A percentile compares a stretch with the other conserved stretches of the same genome.
Conservation (phyloP, 805 yeast genomes). For the Cyberlindnera suaveolens region DNA sequence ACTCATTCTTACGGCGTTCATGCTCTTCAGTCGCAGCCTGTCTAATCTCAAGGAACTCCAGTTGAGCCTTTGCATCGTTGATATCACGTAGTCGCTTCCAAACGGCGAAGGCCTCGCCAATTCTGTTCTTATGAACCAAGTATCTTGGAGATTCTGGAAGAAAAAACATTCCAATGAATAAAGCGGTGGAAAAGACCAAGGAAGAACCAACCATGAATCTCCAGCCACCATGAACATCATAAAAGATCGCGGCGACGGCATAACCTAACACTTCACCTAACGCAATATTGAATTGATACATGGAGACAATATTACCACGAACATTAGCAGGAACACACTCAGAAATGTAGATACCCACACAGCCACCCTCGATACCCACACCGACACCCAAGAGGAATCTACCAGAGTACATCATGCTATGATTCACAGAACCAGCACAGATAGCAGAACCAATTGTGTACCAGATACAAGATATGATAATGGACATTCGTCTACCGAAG, state of each 20-base stretch:
- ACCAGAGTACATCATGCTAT: slow-evolving; percentile 50
- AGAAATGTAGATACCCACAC: slow-evolving; percentile 56
- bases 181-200: slow-evolving; percentile 46
- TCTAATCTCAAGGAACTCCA: slow-evolving; percentile 54
- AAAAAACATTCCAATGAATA: slow-evolving; percentile 45
- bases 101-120: slow-evolving; percentile 47
- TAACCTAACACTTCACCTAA: slow-evolving; percentile 62
- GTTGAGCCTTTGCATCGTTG: slow-evolving; percentile 32
- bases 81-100: slow-evolving; percentile 54
- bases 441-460: slow-evolving; percentile 56
- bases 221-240: slow-evolving; percentile 53
- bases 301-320: slow-evolving; percentile 55
- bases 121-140: slow-evolving; percentile 42
- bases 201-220: slow-evolving; percentile 62
- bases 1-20: slow-evolving; percentile 31
- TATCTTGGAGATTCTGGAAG: slow-evolving; percentile 59
- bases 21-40: slow-evolving; percentile 44
- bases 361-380: slow-evolving; percentile 61
- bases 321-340: slow-evolving; percentile 54
- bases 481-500: slow-evolving; percentile 50
- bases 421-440: slow-evolving; percentile 44
- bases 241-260: slow-evolving; percentile 58
- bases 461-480: slow-evolving; percentile 50
- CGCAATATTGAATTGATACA: slow-evolving; percentile 61
- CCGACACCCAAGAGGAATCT: slow-evolving; percentile 58